Evolutionary conservation across 2,329 filamentous ascomycete species (phyloP), one percentile per base, ranked within the genome.

Genomic region (Calonectria pauciramosa): DNA sequence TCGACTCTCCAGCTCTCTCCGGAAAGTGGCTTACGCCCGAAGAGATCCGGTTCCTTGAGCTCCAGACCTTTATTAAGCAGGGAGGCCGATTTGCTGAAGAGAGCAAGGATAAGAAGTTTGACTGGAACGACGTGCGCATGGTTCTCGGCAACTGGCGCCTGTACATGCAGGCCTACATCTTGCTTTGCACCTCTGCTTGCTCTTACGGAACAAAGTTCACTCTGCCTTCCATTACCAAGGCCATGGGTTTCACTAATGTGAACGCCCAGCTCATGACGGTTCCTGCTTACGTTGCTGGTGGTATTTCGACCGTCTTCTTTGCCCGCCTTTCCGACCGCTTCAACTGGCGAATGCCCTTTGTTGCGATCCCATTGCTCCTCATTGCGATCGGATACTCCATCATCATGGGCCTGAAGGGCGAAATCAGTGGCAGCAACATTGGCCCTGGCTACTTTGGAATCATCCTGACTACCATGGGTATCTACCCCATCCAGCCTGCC

Each of bases 261-360:
- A 76, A 77, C 4, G 80, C 82, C 0, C 81, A 82, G 67, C 72
- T 82, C 5, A 89, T 91, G 84, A 90, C 90, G 3, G 89, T 91
- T 0, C 90, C 90, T 0, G 89, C 89, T 0, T 91, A 91, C 73
- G 88, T 91, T 2, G 89, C 88, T 0, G 93, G 92, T 0, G 91
- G 91, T 2, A 83, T 93, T 3, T 77, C 93, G 0, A 94, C 93
- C 0, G 85, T 95, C 6, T 70, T 86, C 1, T 86, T 94, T 47
- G 93, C 93, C 1, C 93, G 88, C 78, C 81, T 93, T 7, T 93
- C 93, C 0, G 94, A 95, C 80, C 88, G 90, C 4, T 94, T 91
- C 1, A 85, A 88, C 28, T 88, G 90, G 80, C 88, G 94, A 23
- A 93, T 93, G 5, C 84, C 92, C 5, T 94, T 91, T 84, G 94